Conservation (phyloP, 129 eudicot genomes). For the Flaveria bidentis region DNA sequence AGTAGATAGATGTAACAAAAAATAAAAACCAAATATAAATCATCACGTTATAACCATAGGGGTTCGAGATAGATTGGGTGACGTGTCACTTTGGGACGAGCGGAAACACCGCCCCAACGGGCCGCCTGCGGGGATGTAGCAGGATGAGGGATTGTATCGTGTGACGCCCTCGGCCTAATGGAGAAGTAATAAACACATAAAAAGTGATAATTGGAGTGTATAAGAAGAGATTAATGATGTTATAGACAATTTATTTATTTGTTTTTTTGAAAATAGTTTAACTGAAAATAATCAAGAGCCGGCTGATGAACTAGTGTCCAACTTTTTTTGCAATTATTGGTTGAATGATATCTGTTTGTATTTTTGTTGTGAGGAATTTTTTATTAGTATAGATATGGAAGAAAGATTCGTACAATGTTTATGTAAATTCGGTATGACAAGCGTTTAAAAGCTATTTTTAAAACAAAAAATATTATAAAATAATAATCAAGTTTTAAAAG, state of each 20-base stretch:
- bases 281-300: slow-evolving; percentile 27
- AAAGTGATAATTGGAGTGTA: slow-evolving; percentile 9
- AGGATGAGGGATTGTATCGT: too few species aligned
- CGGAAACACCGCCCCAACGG: too few species aligned
- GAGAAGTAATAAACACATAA: slow-evolving; percentile 1
- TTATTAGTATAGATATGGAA: neutral
- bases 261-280: neutral
- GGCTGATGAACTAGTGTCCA: slow-evolving; percentile 36
- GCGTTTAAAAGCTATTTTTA: too few species aligned
- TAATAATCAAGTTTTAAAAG: too few species aligned
- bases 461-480: too few species aligned
- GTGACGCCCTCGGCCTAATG: neutral
- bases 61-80: too few species aligned
- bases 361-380: slow-evolving; percentile 16
- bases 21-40: slow-evolving; percentile 37
- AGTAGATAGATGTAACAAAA: slow-evolving; percentile 18
- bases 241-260: neutral
- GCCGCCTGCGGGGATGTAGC: too few species aligned
- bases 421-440: too few species aligned
- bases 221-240: slow-evolving; percentile 25
- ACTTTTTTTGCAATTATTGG: slow-evolving; percentile 1
- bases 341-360: slow-evolving; percentile 26
- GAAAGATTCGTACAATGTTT: neutral
- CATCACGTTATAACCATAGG: slow-evolving; percentile 35
- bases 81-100: too few species aligned